Evolutionary conservation across 2,329 filamentous ascomycete genomes (phyloP), one percentile per base, ranked within the genome.

Genomic region (Aspergillus viridinutans): DNA sequence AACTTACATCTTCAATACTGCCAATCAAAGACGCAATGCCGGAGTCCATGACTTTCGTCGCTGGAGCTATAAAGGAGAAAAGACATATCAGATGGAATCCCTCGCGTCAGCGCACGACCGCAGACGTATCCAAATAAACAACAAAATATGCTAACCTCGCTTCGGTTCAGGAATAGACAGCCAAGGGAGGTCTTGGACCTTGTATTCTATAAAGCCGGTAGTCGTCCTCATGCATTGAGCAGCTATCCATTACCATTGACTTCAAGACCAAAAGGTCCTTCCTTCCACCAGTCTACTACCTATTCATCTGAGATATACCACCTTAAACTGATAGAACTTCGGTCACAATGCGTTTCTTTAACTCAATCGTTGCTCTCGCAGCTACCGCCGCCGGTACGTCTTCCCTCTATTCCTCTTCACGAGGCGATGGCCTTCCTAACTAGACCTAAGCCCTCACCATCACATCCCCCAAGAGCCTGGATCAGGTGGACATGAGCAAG

Each of bases 401-500:
- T 8, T 20, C 26, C 25, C 4, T 2, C 12, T 29, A 25, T 42
- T 43, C n/a, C n/a, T n/a, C 1, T 25, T 20, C 25, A n/a, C 23
- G 21, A 52, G 25, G 14, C 14, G 14, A 38, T 38, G 6, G 10
- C 10, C 10, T 8, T 10, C 38, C 52, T 61, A 40, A 59, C 42
- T 45, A 29, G 12, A n/a, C 6, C 9, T 2, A 29, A 75, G 74
- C 72, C 51, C 61, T 76, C 45, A 56, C 61, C 8, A 66, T 76
- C 55, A 75, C 70, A 25, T 66, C 67, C 38, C 75, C 75, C 26
- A 61, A 61, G 51, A 65, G 70, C 57, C 65, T 65, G 52, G 65
- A 61, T 7, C 58, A 67, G 9, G 57, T 75, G 57, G 70, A 75
- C 53, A 58, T 74, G 17, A 69, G 68, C 50, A 57, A 57, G 35